phyloP scores from a whole-genome alignment of 1,139 yeast genomes.

The Pichia sp. region DNA sequence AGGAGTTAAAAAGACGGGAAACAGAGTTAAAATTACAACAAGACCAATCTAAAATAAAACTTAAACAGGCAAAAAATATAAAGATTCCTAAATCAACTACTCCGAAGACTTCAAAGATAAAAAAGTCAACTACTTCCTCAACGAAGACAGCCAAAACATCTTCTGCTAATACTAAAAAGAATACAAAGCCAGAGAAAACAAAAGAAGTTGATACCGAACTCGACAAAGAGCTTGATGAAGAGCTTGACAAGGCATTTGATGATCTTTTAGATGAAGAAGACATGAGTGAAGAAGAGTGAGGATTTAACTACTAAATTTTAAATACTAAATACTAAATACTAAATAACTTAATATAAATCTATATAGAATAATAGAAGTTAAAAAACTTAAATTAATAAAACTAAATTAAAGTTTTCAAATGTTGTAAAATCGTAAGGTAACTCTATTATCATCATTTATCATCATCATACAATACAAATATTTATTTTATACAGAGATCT shows the following conservation, averaged over 20 bases:
- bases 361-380: no score
- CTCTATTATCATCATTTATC: no score
- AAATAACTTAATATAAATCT: no score
- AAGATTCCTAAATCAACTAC: not conserved
- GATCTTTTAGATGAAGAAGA: constrained; percentile 23
- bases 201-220: constrained; percentile 1
- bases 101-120: not conserved
- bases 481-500: no score
- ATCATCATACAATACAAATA: no score
- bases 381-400: no score
- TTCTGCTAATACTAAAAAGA: not conserved
- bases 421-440: no score
- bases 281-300: constrained; percentile 24
- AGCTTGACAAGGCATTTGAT: constrained; percentile 24
- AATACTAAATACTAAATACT: no score
- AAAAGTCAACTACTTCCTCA: not conserved
- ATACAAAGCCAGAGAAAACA: not conserved
- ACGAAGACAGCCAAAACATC: not conserved
- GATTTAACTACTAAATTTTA: no score
- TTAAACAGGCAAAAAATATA: not conserved
- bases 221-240: constrained; percentile 20
- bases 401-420: no score
- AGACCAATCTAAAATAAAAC: not conserved
- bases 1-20: not conserved
- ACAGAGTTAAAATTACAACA: not conserved